Evolutionary conservation across 371 early-diverging fungal genomes (phyloP).

Genomic region (Cladochytrium tenue): DNA sequence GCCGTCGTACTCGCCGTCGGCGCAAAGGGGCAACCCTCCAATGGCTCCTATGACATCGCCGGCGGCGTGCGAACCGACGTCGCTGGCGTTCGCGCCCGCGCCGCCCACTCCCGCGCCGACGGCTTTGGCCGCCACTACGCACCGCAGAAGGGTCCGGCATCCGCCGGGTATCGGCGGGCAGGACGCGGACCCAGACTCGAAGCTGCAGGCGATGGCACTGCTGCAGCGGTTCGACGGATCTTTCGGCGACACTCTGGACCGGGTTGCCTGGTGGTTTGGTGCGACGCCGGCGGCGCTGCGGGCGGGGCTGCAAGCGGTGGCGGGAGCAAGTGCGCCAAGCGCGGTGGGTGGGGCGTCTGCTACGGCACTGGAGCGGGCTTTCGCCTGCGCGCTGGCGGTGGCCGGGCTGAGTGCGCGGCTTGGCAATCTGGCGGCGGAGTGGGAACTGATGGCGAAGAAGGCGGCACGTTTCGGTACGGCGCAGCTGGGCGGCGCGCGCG

Average conservation of each 20-base stretch:
- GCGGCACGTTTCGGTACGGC: conserved; percentile 11
- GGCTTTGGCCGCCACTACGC: background rate
- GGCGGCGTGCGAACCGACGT: background rate
- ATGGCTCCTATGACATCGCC: background rate
- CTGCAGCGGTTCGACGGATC: background rate
- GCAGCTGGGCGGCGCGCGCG: conserved; percentile 6
- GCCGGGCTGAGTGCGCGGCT: conserved; percentile 18
- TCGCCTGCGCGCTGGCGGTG: conserved; percentile 18
- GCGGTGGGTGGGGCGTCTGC: background rate
- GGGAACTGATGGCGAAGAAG: conserved; percentile 28
- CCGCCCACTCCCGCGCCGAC: background rate
- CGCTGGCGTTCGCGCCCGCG: background rate
- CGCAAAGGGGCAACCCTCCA: no score
- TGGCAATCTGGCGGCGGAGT: conserved; percentile 20
- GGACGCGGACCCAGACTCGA: no score
- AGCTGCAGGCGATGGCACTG: background rate
- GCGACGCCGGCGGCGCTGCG: background rate
- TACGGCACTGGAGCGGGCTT: background rate
- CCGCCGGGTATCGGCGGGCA: no score
- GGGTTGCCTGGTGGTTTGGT: background rate
- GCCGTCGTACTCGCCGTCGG: background rate
- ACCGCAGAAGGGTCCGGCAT: no score
- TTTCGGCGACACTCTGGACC: background rate
- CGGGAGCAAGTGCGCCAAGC: background rate
- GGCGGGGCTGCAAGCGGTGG: background rate